A percentile compares a stretch with the other conserved stretches of the same genome.
These are phyloP conservation scores for Amanita subjunquillea DNA, from an alignment of 768 basidiomycete genomes.

Conservation along the genomic window DNA sequence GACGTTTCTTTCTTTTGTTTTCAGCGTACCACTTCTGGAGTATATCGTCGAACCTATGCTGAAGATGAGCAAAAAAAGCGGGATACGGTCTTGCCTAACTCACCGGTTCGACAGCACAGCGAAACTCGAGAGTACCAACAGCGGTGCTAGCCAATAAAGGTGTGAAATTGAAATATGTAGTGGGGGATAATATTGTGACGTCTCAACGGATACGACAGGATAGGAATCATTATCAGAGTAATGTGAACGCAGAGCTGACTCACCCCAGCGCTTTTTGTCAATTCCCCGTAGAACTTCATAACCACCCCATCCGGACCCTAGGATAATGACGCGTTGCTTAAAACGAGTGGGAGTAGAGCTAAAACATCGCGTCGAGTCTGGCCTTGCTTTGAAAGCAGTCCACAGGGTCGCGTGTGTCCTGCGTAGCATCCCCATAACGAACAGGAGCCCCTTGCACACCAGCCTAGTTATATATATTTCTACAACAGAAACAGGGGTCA, in stretches of 20 bases:
- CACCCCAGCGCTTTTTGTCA: conserved; percentile 67
- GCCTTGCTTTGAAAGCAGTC: not conserved
- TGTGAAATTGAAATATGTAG: conserved; percentile 58
- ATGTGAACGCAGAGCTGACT: not conserved
- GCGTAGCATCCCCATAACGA: not conserved
- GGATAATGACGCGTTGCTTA: conserved; percentile 47
- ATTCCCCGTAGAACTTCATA: conserved; percentile 58
- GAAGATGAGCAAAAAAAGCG: not conserved
- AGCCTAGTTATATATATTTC: not conserved
- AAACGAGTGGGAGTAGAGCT: conserved; percentile 23
- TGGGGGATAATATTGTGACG: conserved; percentile 58
- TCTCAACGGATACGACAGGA: conserved; percentile 25
- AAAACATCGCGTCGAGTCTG: conserved; percentile 19
- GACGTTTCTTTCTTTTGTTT: not conserved
- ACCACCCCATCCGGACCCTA: conserved; percentile 75
- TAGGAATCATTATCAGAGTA: conserved; percentile 10
- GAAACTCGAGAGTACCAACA: conserved; percentile 78
- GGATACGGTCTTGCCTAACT: conserved; percentile 14
- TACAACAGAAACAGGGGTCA: too few relatives aligned
- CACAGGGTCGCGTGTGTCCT: not conserved
- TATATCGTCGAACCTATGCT: conserved; percentile 41
- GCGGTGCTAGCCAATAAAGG: conserved; percentile 61
- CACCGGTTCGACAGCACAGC: conserved; percentile 75
- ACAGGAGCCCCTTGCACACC: not conserved
- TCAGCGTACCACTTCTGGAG: conserved; percentile 40